Evolutionary conservation across 306 rosid species (phyloP), one percentile per base, ranked within the genome.

Genomic region (Castanopsis chinensis): DNA sequence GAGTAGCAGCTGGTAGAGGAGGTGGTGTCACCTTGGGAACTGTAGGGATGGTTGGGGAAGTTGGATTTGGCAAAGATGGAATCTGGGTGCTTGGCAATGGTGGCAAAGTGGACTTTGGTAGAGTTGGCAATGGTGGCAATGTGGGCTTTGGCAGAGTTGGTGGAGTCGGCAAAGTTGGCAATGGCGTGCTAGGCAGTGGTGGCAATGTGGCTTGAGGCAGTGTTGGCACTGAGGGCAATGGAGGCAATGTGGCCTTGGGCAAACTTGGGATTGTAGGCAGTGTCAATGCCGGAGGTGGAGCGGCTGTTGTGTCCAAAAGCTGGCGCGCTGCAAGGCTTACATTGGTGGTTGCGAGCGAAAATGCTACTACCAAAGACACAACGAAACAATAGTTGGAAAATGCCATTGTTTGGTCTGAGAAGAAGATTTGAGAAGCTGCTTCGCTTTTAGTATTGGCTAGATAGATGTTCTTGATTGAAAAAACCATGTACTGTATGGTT

Each of bases 251-350:
- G 75, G 58, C 57, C 33, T 41, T 27, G 1, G 56, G 80, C 53
- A 53, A 19, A 5, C 77, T 37, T 20, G 85, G 85, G 19, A 76
- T 59, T 20, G 72, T 69, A 21, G 80, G 81, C 52, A 75, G 49
- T 15, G 73, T 5, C 72, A 72, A 52, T 6, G 72, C 37, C 18
- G 85, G 85, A 12, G 79, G 73, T 74, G 85, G 83, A 81, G 83
- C 37, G 23, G 79, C 76, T 4, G 75, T 59, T 18, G 85, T 71
- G 45, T 80, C 81, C 53, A 86, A 32, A n/a, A 86, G 83, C 53
- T 70, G 72, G n/a, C 89, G 75, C 11, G 76, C 82, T 3, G 71
- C 89, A 0, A 73, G 14, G 76, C 77, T 80, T 69, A 64, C 71
- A 30, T 57, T 59, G 49, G 80, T 54, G 76, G 81, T 69, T 74